phyloP scores from a whole-genome alignment of 202 grass and related monocot genomes.

The Carex sylvatica region DNA sequence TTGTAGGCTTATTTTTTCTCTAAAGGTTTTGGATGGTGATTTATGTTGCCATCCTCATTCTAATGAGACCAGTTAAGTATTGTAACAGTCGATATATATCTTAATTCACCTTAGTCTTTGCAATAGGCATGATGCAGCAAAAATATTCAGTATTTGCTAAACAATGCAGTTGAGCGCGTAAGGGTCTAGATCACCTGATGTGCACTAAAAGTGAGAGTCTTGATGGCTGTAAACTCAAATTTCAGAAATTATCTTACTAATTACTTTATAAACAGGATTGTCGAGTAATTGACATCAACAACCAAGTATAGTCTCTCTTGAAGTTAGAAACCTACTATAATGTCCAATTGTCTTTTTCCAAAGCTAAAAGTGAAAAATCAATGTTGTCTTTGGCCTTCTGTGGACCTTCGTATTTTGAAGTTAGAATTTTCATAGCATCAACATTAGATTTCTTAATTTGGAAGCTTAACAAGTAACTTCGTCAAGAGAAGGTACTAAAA shows the following conservation, averaged over 20 bases:
- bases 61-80: not conserved
- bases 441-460: not conserved
- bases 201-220: not conserved
- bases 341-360: not conserved
- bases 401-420: not conserved
- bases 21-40: not conserved
- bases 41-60: not conserved
- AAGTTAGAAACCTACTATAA: not conserved
- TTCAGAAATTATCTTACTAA: not conserved
- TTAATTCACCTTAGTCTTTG: not conserved
- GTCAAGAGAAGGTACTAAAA: not conserved
- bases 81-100: too few relatives aligned
- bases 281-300: not conserved
- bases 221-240: not conserved
- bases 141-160: not conserved
- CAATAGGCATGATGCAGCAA: not conserved
- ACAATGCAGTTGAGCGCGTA: not conserved
- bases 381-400: not conserved
- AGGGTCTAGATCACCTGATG: not conserved
- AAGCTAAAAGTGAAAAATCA: not conserved
- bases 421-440: not conserved
- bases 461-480: not conserved
- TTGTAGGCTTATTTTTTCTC: not conserved
- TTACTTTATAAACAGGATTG: not conserved
- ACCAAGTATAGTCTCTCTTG: not conserved